A percentile compares a stretch with the other conserved stretches of the same genome.
Conservation (phyloP, 2,329 filamentous ascomycete genomes). For the Phialophora macrospora region DNA sequence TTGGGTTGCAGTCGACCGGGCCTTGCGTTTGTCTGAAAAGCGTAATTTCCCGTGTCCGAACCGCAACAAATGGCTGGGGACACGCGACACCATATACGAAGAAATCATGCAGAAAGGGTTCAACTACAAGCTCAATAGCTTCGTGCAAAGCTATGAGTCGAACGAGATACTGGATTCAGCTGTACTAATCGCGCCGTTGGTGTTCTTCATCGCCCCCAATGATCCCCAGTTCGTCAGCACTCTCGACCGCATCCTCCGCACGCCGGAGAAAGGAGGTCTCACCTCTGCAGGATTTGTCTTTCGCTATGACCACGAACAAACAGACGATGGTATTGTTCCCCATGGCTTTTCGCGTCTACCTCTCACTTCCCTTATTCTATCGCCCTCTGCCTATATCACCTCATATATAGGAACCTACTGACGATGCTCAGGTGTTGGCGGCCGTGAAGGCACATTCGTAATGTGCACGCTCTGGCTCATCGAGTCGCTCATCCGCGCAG, state of each 20-base stretch:
- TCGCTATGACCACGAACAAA: conserved; percentile 71
- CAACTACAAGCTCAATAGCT: conserved; percentile 70
- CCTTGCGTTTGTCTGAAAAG: conserved; percentile 74
- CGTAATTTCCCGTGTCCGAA: conserved; percentile 76
- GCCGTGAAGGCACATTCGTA: conserved; percentile 74
- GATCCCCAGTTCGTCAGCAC: conserved; percentile 76
- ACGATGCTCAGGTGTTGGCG: conserved; percentile 66
- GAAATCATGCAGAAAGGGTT: conserved; percentile 79
- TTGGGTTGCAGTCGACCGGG: conserved; percentile 80
- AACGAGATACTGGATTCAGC: conserved; percentile 73
- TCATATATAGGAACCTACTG: neutral
- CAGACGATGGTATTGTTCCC: conserved; percentile 65
- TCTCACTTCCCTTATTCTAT: conserved; percentile 27
- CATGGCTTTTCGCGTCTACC: neutral
- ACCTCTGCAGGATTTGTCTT: conserved; percentile 77
- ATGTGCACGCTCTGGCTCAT: conserved; percentile 87
- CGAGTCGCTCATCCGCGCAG: conserved; percentile 69
- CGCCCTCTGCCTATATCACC: neutral
- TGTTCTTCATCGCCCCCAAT: conserved; percentile 79
- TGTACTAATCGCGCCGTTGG: conserved; percentile 75
- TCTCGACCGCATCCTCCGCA: conserved; percentile 71
- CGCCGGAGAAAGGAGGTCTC: conserved; percentile 74
- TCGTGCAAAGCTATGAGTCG: conserved; percentile 77
- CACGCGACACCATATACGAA: conserved; percentile 72
- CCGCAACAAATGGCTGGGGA: conserved; percentile 67